Evolutionary conservation across 768 basidiomycete genomes (phyloP), one percentile per base, ranked within the genome.

Genomic region (Hericium erinaceus): DNA sequence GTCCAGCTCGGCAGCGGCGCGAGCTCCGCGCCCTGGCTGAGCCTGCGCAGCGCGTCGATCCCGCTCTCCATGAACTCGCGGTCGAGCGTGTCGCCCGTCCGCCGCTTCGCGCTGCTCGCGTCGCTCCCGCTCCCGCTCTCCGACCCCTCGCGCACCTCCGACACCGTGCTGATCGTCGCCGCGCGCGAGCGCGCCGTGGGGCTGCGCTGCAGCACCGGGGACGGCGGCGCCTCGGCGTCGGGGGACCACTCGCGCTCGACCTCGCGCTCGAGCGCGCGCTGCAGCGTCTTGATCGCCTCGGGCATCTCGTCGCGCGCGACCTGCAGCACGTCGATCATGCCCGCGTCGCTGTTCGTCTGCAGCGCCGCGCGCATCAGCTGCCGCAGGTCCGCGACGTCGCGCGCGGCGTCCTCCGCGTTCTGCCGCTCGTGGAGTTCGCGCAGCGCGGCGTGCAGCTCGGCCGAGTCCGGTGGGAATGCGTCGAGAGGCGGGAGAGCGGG

Each of bases 271-370:
- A 88, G 71, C 15, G 81, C 82, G 22, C 89, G 72, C 70, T 89
- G 88, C 16, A 92, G 74, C 4, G 89, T 84, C 72, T 88, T 89
- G 67, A 90, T 82, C 12, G 87, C 87, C 68, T 92, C 89, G 1
- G 85, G 84, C 78, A 89, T 84, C 67, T 89, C 85, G 48, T 81
- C 79, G 49, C 81, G 72, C 38, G 76, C 76, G 48, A 85, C 78
- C 61, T 86, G 80, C 41, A 89, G 72, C 1, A 84, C 77, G 18
- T 75, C 72, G 37, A 88, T 70, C 76, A 89, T 81, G 61, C 82
- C 79, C 9, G 73, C 78, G 64, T 90, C 89, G 61, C 73, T 83
- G 55, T 78, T 78, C 6, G 79, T 73, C 54, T 75, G 73, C 28
- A 87, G 70, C 13, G 85, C 84, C 1, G 67, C 68, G 6, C 79